Conservation (phyloP, 192 early-diverging fungal genomes). For the Entomortierella parvispora region DNA sequence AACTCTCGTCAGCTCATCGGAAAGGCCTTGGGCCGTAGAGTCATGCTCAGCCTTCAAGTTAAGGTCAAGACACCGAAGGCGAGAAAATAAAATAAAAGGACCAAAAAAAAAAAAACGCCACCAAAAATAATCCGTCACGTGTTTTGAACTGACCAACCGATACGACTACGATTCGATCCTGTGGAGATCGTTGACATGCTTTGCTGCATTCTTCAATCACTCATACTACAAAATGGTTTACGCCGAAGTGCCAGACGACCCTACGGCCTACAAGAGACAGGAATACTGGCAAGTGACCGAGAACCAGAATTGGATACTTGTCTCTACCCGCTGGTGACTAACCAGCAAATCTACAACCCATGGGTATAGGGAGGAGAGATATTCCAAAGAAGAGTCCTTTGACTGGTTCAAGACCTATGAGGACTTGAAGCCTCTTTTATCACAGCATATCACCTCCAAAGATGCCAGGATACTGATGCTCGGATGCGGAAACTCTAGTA, state of each 20-base stretch:
- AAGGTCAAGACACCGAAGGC: constrained; percentile 54
- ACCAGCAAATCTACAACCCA: neutral
- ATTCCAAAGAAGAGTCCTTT: constrained; percentile 64
- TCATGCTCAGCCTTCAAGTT: constrained; percentile 62
- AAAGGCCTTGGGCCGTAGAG: constrained; percentile 50
- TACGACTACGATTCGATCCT: neutral
- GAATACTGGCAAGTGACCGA: constrained; percentile 72
- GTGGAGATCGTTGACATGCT: constrained; percentile 16
- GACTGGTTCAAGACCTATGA: constrained; percentile 93
- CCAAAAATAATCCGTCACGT: neutral
- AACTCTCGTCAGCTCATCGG: constrained; percentile 49
- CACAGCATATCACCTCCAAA: constrained; percentile 60
- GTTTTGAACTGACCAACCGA: neutral
- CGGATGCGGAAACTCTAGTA: constrained; percentile 87
- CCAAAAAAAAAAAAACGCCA: neutral
- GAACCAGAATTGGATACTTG: neutral
- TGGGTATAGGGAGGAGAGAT: constrained; percentile 50
- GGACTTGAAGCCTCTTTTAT: constrained; percentile 73
- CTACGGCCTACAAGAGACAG: constrained; percentile 75
- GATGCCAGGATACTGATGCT: constrained; percentile 80
- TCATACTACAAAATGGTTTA: constrained; percentile 23
- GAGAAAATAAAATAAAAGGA: constrained; percentile 7
- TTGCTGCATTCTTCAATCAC: constrained; percentile 14
- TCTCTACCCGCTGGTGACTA: neutral
- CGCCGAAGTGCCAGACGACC: constrained; percentile 67